Evolutionary conservation across 2,329 filamentous ascomycete genomes (phyloP).

Genomic region (Plectosphaerella cucumerina): DNA sequence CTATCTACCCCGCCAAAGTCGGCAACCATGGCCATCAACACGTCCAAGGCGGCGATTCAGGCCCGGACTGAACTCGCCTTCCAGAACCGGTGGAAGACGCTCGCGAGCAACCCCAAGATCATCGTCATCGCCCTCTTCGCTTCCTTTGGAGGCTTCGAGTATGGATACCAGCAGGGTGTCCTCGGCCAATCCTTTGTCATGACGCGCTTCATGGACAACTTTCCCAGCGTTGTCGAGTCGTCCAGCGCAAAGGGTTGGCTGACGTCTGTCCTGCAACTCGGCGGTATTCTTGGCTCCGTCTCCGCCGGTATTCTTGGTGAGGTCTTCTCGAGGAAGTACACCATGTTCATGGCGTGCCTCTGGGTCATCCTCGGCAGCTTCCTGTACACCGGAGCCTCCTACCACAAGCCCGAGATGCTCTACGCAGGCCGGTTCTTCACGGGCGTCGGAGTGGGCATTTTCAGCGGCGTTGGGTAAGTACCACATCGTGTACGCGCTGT

Average conservation of each 20-base stretch:
- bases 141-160: constrained; percentile 47
- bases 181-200: constrained; percentile 50
- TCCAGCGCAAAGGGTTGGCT: constrained; percentile 45
- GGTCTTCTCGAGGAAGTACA: constrained; percentile 45
- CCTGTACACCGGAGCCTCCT: constrained; percentile 36
- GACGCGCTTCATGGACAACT: constrained; percentile 43
- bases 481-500: no score
- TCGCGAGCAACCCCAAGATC: constrained; percentile 29
- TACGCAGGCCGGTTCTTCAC: constrained; percentile 47
- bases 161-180: constrained; percentile 52
- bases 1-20: neutral
- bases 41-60: neutral
- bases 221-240: constrained; percentile 41
- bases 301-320: constrained; percentile 42
- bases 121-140: constrained; percentile 35
- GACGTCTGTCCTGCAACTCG: constrained; percentile 44
- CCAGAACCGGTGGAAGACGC: constrained; percentile 20
- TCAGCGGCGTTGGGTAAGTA: constrained; percentile 33
- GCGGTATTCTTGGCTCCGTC: constrained; percentile 44
- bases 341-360: constrained; percentile 43
- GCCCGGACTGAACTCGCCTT: constrained; percentile 4
- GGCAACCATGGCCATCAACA: neutral
- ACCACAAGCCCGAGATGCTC: constrained; percentile 32
- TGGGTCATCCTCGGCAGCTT: constrained; percentile 43
- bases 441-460: constrained; percentile 42